Base-by-base conservation (phyloP, 106 monocot species). In the Agapanthus africanus region DNA sequence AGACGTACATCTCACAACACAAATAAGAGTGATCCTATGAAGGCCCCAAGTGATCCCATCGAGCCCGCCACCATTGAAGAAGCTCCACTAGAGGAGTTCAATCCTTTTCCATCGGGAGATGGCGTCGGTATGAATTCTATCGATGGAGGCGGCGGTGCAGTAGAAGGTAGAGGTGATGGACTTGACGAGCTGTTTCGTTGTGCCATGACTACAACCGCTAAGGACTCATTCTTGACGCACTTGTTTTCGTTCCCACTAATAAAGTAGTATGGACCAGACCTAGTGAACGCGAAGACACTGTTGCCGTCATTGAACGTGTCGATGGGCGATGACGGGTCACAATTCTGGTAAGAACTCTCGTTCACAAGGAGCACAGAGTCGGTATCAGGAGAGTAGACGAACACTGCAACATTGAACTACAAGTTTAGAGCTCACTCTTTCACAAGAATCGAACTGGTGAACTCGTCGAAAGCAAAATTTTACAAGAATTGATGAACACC, bases 301-400 rank as follows among this genome's bases (percentile, higher is more conserved):
- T 81, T 81, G 8, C 88, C 88, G 59, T 81, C 84, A 47, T 66
- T 50, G 38, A 76, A 84, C 38, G 39, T 78, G 0, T 47, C 4
- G 37, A 81, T 66, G 65, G n/a, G 71, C 7, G 76, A 70, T 26
- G 75, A 22, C 0, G 87, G 81, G 83, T 79, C 81, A 81, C 88
- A 88, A 47, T 39, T 67, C 54, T 39, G 63, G 73, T 88, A 88
- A 28, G 49, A 78, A 0, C 72, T 72, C 39, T 60, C 27, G 1
- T 69, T 74, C 6, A 88, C 88, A 50, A 41, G 65, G 41, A 81
- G 81, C 9, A 88, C 88, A 0, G 88, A 88, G 57, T 88, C 88
- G 25, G 67, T 39, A 33, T 54, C 70, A 23, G 77, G 54, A 0
- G 65, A 70, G 68, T 81, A 84, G 35, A 73, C 76, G 34, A 88